Percentiles rank a stretch among this genome's conserved stretches.
Evolutionary conservation across 495 filamentous ascomycete genomes (phyloP).

Genomic region (Aspergillus leporis): DNA sequence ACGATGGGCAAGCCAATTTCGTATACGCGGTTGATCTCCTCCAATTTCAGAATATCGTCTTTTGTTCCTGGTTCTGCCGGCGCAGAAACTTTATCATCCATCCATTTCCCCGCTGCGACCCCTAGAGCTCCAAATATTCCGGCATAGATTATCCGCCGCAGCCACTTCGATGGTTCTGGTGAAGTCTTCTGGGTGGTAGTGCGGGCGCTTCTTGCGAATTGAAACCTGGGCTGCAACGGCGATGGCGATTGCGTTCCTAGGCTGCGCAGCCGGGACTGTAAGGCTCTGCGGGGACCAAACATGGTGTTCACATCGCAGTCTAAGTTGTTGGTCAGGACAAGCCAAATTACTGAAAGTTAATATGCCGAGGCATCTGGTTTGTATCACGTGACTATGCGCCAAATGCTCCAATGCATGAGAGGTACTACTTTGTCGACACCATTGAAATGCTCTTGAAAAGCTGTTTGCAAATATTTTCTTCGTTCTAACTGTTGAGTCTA

Average conservation of each 20-base stretch:
- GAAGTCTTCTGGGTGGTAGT: slow-evolving; percentile 22
- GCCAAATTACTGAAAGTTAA: neutral
- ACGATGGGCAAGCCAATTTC: slow-evolving; percentile 54
- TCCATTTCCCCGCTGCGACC: slow-evolving; percentile 25
- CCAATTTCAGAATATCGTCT: slow-evolving; percentile 29
- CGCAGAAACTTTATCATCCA: slow-evolving; percentile 28
- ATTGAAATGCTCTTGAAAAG: neutral
- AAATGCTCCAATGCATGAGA: neutral
- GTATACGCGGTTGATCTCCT: slow-evolving; percentile 27
- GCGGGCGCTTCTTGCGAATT: slow-evolving; percentile 25
- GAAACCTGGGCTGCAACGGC: slow-evolving; percentile 4
- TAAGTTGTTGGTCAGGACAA: neutral
- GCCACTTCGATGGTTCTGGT: slow-evolving; percentile 34
- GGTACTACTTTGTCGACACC: neutral
- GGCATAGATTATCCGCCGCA: slow-evolving; percentile 38
- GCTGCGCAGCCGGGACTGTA: slow-evolving; percentile 27
- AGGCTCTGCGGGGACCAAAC: slow-evolving; percentile 27
- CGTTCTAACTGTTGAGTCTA: neutral
- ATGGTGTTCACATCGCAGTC: slow-evolving; percentile 24
- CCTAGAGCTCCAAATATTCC: slow-evolving; percentile 40
- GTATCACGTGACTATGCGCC: neutral
- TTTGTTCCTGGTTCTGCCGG: slow-evolving; percentile 35
- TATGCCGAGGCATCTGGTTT: neutral
- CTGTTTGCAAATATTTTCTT: neutral
- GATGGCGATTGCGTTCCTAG: slow-evolving; percentile 9